Conservation (phyloP, 371 early-diverging fungal species). For the Mortierella sp. region DNA sequence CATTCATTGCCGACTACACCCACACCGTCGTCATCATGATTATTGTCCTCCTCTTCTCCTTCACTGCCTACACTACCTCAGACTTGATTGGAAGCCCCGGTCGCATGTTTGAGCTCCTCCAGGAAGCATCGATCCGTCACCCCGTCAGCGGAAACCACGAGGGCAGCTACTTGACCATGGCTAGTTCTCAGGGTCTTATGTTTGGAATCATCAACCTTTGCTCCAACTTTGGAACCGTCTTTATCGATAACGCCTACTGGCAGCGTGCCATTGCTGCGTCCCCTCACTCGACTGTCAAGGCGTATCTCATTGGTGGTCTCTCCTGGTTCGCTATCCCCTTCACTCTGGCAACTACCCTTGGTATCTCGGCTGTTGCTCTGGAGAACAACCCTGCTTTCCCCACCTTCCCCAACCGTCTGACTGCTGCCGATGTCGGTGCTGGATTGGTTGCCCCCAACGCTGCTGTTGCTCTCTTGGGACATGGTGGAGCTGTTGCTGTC, state of each 20-base stretch:
- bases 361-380: constrained; percentile 76
- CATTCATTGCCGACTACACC: constrained; percentile 79
- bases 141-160: constrained; percentile 74
- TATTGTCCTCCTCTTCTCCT: constrained; percentile 75
- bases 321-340: constrained; percentile 83
- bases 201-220: constrained; percentile 82
- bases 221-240: constrained; percentile 83
- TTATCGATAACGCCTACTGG: constrained; percentile 81
- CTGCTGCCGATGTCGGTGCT: constrained; percentile 63
- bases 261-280: constrained; percentile 81
- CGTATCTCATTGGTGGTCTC: constrained; percentile 78
- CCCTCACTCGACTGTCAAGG: constrained; percentile 77
- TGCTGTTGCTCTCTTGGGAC: constrained; percentile 72
- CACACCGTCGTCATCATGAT: constrained; percentile 78
- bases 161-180: constrained; percentile 78
- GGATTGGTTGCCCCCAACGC: constrained; percentile 78
- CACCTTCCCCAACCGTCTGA: constrained; percentile 62
- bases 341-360: constrained; percentile 78
- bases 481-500: constrained; percentile 73
- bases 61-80: constrained; percentile 75
- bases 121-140: constrained; percentile 59
- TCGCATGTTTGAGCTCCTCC: constrained; percentile 75
- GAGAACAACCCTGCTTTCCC: constrained; percentile 64
- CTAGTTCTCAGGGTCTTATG: constrained; percentile 71
- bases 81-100: constrained; percentile 74